Evolutionary conservation across 768 basidiomycete species (phyloP), one percentile per base, ranked within the genome.

Genomic region (Boletus speciosus): DNA sequence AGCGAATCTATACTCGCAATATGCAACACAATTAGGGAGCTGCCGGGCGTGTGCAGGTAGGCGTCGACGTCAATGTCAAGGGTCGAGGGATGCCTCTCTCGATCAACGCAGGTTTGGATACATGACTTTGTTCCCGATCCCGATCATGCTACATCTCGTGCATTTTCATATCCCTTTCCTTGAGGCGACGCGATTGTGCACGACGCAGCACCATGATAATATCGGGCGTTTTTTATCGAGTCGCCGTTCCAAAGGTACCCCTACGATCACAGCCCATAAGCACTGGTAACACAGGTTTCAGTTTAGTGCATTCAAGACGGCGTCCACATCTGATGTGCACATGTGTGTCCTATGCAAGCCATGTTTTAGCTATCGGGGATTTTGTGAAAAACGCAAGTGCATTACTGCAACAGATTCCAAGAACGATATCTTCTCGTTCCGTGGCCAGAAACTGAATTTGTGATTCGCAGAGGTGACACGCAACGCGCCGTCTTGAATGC

Each of bases 61-160:
- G 56, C 48, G 10, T 51, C 38, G 36, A 52, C 38, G 12, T 51
- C 41, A 21, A 45, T 21, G 47, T 45, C 47, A 29, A 57, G 56
- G 56, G 56, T 52, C 57, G 40, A 57, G 47, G 47, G 56, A 51
- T 27, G 2, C 31, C 36, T 52, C 46, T 36, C 23, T 25, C 45
- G 56, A 58, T 58, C 45, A 40, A 44, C 19, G 31, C 49, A 15
- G 21, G 51, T 40, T 53, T 35, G 23, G 34, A 53, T 53, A 53
- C 14, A 53, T 25, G 49, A 52, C 49, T 55, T 25, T 40, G 35
- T 23, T 38, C 39, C 19, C 21, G 27, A 45, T 58, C 34, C 49
- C 32, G 40, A 58, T 58, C 51, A 14, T 25, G 14, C 34, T 25
- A 10, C 14, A 8, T 27, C 36, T 39, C 16, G 52, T 25, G 39